These are phyloP conservation scores for Xylaria arbuscula DNA, from an alignment of 2,329 filamentous ascomycete species.

Conservation along the genomic window DNA sequence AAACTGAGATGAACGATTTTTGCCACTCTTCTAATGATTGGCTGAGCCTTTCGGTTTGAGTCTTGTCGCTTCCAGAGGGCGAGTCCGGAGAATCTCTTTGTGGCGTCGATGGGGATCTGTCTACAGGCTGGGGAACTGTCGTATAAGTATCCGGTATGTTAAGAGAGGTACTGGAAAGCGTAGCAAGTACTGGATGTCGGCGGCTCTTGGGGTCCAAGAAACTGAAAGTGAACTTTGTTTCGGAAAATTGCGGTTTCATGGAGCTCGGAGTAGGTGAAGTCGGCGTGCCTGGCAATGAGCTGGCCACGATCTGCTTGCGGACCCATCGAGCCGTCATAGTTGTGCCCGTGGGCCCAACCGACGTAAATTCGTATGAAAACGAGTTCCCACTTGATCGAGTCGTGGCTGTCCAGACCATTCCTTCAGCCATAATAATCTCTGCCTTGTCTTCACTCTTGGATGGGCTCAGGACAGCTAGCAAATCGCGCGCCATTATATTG, in stretches of 20 bases:
- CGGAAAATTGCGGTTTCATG: slow-evolving; percentile 48
- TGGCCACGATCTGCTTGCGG: slow-evolving; percentile 55
- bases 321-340: slow-evolving; percentile 77
- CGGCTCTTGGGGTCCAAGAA: slow-evolving; percentile 76
- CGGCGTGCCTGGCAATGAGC: slow-evolving; percentile 44
- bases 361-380: slow-evolving; percentile 71
- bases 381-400: slow-evolving; percentile 60
- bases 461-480: slow-evolving; percentile 77
- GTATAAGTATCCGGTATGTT: slow-evolving; percentile 77
- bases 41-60: slow-evolving; percentile 49
- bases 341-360: slow-evolving; percentile 67
- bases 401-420: slow-evolving; percentile 67
- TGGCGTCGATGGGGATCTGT: slow-evolving; percentile 60
- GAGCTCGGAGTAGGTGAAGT: slow-evolving; percentile 42
- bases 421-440: slow-evolving; percentile 75
- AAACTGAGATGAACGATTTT: slow-evolving; percentile 62
- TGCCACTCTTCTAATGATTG: slow-evolving; percentile 57
- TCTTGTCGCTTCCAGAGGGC: slow-evolving; percentile 32
- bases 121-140: slow-evolving; percentile 62
- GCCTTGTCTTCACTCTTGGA: slow-evolving; percentile 65
- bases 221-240: slow-evolving; percentile 78
- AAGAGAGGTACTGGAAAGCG: slow-evolving; percentile 70
- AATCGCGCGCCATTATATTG: slow-evolving; percentile 56
- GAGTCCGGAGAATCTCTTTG: slow-evolving; percentile 44
- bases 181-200: slow-evolving; percentile 79